These are phyloP conservation scores for Ascochyta pisi DNA, from an alignment of 2,329 filamentous ascomycete species.

Conservation along the genomic window DNA sequence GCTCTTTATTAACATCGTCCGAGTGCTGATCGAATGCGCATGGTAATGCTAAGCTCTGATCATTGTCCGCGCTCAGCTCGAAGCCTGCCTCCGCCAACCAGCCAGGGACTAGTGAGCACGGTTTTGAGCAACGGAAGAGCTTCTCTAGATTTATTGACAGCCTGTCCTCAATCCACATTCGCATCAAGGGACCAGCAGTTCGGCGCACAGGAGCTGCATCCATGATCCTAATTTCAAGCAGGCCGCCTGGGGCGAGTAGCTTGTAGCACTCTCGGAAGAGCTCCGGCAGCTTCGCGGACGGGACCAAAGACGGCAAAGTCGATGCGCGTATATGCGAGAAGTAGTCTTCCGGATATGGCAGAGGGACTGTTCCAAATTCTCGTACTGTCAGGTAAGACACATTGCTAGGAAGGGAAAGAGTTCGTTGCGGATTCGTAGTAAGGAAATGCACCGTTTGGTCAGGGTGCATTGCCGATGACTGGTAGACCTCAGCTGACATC, in stretches of 20 bases:
- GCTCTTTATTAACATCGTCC: slow-evolving; percentile 38
- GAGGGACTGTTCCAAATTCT: slow-evolving; percentile 53
- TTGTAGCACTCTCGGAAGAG: slow-evolving; percentile 65
- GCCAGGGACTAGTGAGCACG: slow-evolving; percentile 63
- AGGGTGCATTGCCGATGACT: slow-evolving; percentile 53
- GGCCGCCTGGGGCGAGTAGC: slow-evolving; percentile 62
- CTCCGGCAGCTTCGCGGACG: slow-evolving; percentile 63
- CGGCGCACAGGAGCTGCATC: slow-evolving; percentile 65
- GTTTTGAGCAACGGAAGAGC: slow-evolving; percentile 65
- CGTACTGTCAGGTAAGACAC: slow-evolving; percentile 40
- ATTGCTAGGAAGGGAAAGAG: slow-evolving; percentile 45
- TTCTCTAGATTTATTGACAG: slow-evolving; percentile 66
- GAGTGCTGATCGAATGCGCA: slow-evolving; percentile 34
- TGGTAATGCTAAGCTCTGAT: slow-evolving; percentile 37
- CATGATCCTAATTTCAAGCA: slow-evolving; percentile 66
- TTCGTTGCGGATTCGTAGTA: slow-evolving; percentile 40
- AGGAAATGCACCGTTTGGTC: slow-evolving; percentile 47
- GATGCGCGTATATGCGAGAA: slow-evolving; percentile 53
- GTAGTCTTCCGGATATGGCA: slow-evolving; percentile 54
- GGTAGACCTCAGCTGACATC: slow-evolving; percentile 52
- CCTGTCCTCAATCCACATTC: slow-evolving; percentile 68
- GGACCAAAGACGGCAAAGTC: slow-evolving; percentile 62
- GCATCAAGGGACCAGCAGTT: slow-evolving; percentile 64
- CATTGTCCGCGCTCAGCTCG: slow-evolving; percentile 33
- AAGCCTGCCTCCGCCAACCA: slow-evolving; percentile 66